Evolutionary conservation across 1,284 basidiomycete genomes (phyloP).

Genomic region (Phellinidium pouzarii): DNA sequence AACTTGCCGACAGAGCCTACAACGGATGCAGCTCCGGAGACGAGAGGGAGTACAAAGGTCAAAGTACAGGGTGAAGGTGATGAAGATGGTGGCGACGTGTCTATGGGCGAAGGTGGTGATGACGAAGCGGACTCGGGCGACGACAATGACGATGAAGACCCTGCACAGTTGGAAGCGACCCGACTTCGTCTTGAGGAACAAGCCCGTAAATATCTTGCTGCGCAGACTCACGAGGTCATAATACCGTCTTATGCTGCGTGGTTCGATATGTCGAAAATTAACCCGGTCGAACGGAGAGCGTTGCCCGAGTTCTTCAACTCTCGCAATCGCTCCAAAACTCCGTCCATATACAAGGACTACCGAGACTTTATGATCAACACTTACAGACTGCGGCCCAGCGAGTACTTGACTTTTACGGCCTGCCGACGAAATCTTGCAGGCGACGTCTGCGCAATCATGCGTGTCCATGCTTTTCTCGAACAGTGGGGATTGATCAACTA

Average conservation of each 20-base stretch:
- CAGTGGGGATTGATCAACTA: constrained; percentile 99
- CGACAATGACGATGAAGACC: constrained; percentile 73
- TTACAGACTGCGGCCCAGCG: constrained; percentile 88
- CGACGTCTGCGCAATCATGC: constrained; percentile 98
- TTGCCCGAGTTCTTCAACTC: constrained; percentile 99
- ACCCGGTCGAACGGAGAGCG: constrained; percentile 87
- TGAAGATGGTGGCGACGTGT: constrained; percentile 24
- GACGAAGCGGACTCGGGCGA: constrained; percentile 66
- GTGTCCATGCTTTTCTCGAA: constrained; percentile 97
- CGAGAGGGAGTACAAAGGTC: constrained; percentile 43
- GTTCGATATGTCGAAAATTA: constrained; percentile 95
- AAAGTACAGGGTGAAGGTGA: constrained; percentile 65
- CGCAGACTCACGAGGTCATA: constrained; percentile 95
- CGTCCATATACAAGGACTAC: constrained; percentile 98
- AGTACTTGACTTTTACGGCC: constrained; percentile 97
- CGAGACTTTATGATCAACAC: constrained; percentile 99
- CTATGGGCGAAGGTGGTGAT: constrained; percentile 47
- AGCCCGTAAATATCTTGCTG: constrained; percentile 89
- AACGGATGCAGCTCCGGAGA: constrained; percentile 38
- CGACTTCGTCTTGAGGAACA: constrained; percentile 76
- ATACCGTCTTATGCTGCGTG: constrained; percentile 97
- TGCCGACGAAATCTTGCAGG: constrained; percentile 95
- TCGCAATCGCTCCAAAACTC: constrained; percentile 91
- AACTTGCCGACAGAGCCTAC: constrained; percentile 55
- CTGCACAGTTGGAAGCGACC: constrained; percentile 73